Evolutionary conservation across 305 asterid genomes (phyloP), one percentile per base, ranked within the genome.

Genomic region (Solanum hybrid): DNA sequence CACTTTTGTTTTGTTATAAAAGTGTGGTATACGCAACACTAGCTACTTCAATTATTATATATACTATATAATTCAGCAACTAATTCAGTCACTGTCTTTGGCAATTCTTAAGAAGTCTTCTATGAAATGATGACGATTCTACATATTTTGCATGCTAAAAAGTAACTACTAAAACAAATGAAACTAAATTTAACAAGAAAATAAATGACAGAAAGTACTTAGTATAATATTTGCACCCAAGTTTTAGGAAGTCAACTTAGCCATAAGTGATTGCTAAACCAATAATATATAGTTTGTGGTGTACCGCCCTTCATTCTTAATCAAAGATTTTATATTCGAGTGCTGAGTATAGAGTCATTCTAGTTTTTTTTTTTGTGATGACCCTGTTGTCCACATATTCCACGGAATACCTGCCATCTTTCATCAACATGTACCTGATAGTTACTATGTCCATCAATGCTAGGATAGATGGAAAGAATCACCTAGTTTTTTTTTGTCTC

Each of bases 331-430:
- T 3, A 3, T 1, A 3, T 34, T 77, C 2, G 7, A 75, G 4
- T 6, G 1, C 1, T 3, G 0, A 31, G 6, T 32, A 32, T 32
- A 76, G 4, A 76, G 1, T 32, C 0, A 7, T 4, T 8, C 36
- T 77, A 34, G 14, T 77, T 32, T 51, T 17, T 51, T 17, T 17
- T 14, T 51, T 51, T 51, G 66, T 51, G 66, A 51, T 17, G 66
- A 16, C 8, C 66, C 0, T 51, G 60, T 0, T 46, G 60, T 46
- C 20, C 0, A 46, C 20, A 46, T 0, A 46, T 46, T 46, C 60
- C 66, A 16, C 1, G 0, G 9, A 0, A 0, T 51, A 51, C 10
- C 0, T 51, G 17, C 4, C 0, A 17, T 51, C n/a, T 51, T 0
- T 0, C 9, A 42, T 32, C 34, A 51, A 17, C n/a, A 16, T 51